A percentile compares a stretch with the other conserved stretches of the same genome.
Evolutionary conservation across 805 yeast species (phyloP).

Genomic region (Yamadazyma kitorensis): DNA sequence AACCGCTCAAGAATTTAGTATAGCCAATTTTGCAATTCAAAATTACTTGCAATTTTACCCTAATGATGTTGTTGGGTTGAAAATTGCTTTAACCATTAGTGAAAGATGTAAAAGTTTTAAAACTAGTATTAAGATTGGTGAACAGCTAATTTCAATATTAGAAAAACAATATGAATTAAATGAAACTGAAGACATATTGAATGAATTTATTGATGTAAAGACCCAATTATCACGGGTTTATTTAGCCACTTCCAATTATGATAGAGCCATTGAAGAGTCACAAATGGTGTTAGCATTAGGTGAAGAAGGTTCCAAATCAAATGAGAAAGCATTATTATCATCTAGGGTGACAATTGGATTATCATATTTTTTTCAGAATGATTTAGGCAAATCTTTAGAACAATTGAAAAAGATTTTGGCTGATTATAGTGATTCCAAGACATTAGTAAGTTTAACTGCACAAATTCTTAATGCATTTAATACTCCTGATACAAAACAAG

Average conservation of each 20-base stretch:
- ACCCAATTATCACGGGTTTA: constrained; percentile 70
- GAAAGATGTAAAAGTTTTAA: constrained; percentile 71
- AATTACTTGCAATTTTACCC: constrained; percentile 64
- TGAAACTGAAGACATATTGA: constrained; percentile 47
- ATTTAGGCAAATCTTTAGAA: constrained; percentile 63
- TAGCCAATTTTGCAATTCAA: constrained; percentile 65
- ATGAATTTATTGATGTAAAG: constrained; percentile 56
- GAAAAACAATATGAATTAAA: constrained; percentile 56
- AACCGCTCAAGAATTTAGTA: constrained; percentile 60
- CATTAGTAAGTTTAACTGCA: constrained; percentile 68
- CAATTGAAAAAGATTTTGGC: constrained; percentile 63
- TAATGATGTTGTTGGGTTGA: constrained; percentile 54
- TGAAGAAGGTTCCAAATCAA: constrained; percentile 15
- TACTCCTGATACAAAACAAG: constrained; percentile 73
- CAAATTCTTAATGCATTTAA: constrained; percentile 78
- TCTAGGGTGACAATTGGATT: constrained; percentile 72
- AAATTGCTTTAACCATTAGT: constrained; percentile 50
- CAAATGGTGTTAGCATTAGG: constrained; percentile 51
- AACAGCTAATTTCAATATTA: constrained; percentile 43
- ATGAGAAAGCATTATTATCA: constrained; percentile 42
- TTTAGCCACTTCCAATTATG: constrained; percentile 58
- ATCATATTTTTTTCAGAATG: constrained; percentile 58
- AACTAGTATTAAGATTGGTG: constrained; percentile 49
- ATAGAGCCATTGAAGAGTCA: constrained; percentile 59
- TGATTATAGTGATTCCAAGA: constrained; percentile 53